These are phyloP conservation scores for Pyrenopolyporus hunteri DNA, from an alignment of 495 filamentous ascomycete species.

Conservation along the genomic window DNA sequence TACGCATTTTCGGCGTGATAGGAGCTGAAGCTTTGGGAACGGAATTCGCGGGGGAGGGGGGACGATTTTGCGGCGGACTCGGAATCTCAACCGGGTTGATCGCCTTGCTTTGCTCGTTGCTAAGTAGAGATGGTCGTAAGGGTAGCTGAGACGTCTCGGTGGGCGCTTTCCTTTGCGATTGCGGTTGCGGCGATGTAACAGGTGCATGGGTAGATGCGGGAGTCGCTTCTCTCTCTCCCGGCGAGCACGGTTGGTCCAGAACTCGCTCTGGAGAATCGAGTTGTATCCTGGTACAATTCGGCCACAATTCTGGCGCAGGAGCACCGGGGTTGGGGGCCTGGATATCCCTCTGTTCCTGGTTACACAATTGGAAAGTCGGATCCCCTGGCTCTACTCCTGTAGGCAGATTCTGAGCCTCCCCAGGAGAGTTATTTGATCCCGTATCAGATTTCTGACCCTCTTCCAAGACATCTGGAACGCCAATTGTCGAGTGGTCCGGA, in stretches of 20 bases:
- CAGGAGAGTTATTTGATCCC: background rate
- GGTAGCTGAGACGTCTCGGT: conserved; percentile 2
- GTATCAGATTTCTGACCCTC: background rate
- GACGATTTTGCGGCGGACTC: background rate
- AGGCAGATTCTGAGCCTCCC: background rate
- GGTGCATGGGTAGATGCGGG: background rate
- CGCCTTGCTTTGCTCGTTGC: background rate
- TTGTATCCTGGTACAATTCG: background rate
- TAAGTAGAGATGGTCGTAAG: background rate
- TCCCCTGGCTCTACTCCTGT: background rate
- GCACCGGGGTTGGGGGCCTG: background rate
- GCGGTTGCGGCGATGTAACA: background rate
- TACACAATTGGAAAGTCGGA: background rate
- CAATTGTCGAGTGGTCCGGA: background rate
- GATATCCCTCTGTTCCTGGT: background rate
- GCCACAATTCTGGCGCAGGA: background rate
- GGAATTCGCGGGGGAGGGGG: background rate
- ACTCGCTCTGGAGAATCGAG: background rate
- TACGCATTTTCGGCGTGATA: conserved; percentile 35
- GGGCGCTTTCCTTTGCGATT: background rate
- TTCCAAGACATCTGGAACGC: background rate
- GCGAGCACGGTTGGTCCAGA: background rate
- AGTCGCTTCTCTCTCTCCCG: background rate
- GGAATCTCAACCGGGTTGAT: background rate
- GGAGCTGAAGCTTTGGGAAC: conserved; percentile 2